Evolutionary conservation across 2,329 filamentous ascomycete species (phyloP), one percentile per base, ranked within the genome.

Genomic region (Leptosphaerulina australis): DNA sequence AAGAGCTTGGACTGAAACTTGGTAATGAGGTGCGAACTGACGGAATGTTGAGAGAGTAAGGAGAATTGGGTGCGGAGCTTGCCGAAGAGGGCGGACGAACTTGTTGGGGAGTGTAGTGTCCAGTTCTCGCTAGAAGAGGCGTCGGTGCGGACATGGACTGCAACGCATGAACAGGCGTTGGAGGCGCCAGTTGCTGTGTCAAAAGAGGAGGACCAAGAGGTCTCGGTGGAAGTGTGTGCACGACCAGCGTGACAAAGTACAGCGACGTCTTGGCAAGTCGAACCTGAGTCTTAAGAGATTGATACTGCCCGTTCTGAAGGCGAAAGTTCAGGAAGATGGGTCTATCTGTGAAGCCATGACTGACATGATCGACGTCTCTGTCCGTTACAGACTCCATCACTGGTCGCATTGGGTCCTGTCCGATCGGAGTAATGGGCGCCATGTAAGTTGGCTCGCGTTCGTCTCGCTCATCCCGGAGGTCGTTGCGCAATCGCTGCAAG

Each of bases 361-460:
- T 77, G 33, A 76, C 69, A 30, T 69, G 67, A 15, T 78, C 77
- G 11, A 77, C 68, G 44, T 80, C 76, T 4, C 64, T 65, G 31
- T 78, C 74, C 3, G 62, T 58, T 7, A 79, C 64, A 18, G 67
- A 65, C 12, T 73, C 67, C 35, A 80, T 63, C 10, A 77, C 68
- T 4, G 61, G 48, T 15, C 70, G 69, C 36, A 79, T 63, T 9
- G 75, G 73, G 56, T 79, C 76, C 29, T 77, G 70, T 25, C 71
- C 70, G 4, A 75, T 62, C 9, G 70, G 69, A 12, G 73, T 74
- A 18, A 81, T 81, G 4, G 79, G 77, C 18, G 79, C 74, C 64
- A 81, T 75, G 55, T 78, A 80, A 21, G 77, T 65, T 11, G 79
- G 78, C 46, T 81, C 78, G 28, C 76, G 72, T 22, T 70, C 66